Base-by-base conservation (phyloP, 345 rosid genomes). In the Brassica carinata region DNA sequence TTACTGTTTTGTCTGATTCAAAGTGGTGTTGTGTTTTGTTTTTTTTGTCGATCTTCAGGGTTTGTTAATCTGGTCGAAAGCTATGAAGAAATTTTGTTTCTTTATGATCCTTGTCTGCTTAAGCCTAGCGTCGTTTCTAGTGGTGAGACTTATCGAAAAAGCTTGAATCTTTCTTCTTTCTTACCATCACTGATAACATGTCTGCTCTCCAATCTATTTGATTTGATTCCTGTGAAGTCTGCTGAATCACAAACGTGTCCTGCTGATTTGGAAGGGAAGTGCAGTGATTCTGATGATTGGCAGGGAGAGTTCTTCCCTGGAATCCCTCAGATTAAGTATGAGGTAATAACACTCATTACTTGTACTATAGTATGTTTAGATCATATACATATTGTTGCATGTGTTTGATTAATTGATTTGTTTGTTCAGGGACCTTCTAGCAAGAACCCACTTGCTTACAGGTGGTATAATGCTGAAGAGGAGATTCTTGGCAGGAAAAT, bases 401-500 rank as follows among this genome's bases (percentile, higher is more conserved):
- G 71, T 75, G 61, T 53, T 2, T 34, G 76, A 31, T 62, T 17
- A 1, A 18, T 38, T 57, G 76, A 30, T 11, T 66, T 55, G 30
- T 5, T 57, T 67, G 33, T 78, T 66, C 83, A 96, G 98, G 97
- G 99, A 29, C 92, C 98, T 64, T 71, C 84, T 9, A 89, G 85
- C 85, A 96, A 87, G 82, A 90, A 92, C 34, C 91, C 88, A 18
- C 92, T 96, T 64, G 87, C 96, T 55, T 96, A 77, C 77, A 93
- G 88, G 85, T 96, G 97, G 97, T 93, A 96, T 78, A 88, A 93
- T 77, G 94, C 95, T 0, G 91, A 96, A 76, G 98, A 96, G 76
- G 92, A 80, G 85, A 85, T 96, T 80, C 90, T 96, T 62, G 99
- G 99, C 77, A 93, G 90, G 90, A 96, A 87, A 84, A 96, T 96